Percentiles rank a stretch among this genome's conserved stretches.
phyloP scores from a whole-genome alignment of 192 early-diverging fungal species.

The Allomyces javanicus region DNA sequence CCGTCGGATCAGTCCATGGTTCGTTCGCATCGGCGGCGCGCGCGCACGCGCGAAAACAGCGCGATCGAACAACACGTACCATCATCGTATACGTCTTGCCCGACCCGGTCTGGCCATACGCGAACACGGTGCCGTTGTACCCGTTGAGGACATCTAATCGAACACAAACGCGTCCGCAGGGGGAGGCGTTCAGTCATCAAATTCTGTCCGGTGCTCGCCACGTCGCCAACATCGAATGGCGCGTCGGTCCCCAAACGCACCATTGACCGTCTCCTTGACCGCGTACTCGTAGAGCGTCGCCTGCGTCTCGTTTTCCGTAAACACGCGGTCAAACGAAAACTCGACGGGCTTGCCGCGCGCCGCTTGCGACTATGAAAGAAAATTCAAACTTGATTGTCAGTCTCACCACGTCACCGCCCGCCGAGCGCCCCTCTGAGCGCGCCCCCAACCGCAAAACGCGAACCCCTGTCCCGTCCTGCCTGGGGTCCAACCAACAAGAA shows the following conservation, averaged over 20 bases:
- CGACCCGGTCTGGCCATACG: conserved; percentile 3
- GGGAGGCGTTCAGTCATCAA: conserved; percentile 86
- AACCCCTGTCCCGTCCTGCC: too few relatives aligned
- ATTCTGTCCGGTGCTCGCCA: too few relatives aligned
- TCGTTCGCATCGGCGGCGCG: background rate
- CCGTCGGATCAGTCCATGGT: background rate
- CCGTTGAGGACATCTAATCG: conserved; percentile 67
- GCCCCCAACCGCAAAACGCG: too few relatives aligned
- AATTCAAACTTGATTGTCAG: background rate
- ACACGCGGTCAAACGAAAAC: conserved; percentile 84
- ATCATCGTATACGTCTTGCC: conserved; percentile 10
- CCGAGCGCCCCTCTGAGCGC: too few relatives aligned
- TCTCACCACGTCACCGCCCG: too few relatives aligned
- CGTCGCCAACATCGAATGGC: too few relatives aligned
- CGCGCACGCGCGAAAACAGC: conserved; percentile 14
- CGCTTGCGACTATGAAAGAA: conserved; percentile 4
- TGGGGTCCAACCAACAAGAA: conserved; percentile 1
- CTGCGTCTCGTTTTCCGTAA: conserved; percentile 66
- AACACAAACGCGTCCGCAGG: conserved; percentile 98
- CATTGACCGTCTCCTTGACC: conserved; percentile 77
- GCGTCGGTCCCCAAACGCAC: conserved; percentile 28
- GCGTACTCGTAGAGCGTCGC: conserved; percentile 76
- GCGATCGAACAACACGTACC: conserved; percentile 91
- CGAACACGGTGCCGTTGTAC: conserved; percentile 3
- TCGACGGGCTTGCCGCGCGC: conserved; percentile 37